Evolutionary conservation across 2,329 filamentous ascomycete genomes (phyloP), one percentile per base, ranked within the genome.

Genomic region (Xylaria sp.): DNA sequence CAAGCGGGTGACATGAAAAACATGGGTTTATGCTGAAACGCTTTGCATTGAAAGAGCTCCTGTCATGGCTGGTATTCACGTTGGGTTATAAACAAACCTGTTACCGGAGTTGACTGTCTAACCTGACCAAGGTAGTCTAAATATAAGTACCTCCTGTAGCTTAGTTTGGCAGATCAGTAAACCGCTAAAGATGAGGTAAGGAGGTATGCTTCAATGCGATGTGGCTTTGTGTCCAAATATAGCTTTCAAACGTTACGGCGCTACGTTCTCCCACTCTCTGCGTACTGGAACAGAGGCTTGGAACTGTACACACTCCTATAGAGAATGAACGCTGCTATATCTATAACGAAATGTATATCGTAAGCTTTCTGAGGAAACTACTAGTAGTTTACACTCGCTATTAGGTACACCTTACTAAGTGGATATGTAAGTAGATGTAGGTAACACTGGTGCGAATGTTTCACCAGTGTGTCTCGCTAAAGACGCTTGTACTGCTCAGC

Each of bases 391-490:
- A 28, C 15, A 54, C 28, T 7, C 28, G 12, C 23, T 52, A 7
- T 18, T 52, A 32, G 23, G 18, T 15, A 18, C 6, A n/a, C 15
- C 6, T 15, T 25, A 34, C 50, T 32, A 54, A 13, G 25, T 54
- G 8, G 13, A 9, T 52, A 52, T 18, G 20, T 57, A 57, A 8
- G 9, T 28, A 28, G 10, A 37, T 37, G 34, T 57, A 44, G 50
- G 60, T 55, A 56, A 58, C 54, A 65, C 61, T 23, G 28, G 62
- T 50, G 58, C 58, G 23, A 69, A 28, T 59, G 67, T 70, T 64
- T 67, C 68, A 70, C 68, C 94, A 97, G 84, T 94, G 93, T 78
- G 87, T 98, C 71, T 84, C 97, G 74, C 81, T 85, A 5, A 37
- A 94, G 90, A 72, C 93, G 97, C 78, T 50, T 52, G 28, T 41